Conservation (phyloP, 768 basidiomycete species). For the Lentinus brumalis region DNA sequence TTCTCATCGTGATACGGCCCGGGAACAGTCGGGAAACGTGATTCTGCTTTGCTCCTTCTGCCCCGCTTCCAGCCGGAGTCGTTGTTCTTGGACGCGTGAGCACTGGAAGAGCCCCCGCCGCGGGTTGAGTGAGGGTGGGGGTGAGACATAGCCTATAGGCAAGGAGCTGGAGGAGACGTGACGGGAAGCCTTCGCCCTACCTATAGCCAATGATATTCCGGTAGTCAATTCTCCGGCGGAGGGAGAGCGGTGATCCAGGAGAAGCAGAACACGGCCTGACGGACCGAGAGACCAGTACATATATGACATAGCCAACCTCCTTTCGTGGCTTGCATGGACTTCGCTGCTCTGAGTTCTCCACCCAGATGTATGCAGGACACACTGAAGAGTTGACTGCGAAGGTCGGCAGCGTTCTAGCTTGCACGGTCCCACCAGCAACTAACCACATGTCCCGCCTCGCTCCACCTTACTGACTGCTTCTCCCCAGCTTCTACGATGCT, state of each 20-base stretch:
- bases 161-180: not conserved
- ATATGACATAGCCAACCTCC: too few relatives aligned
- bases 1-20: constrained; percentile 40
- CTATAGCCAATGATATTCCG: constrained; percentile 14
- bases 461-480: too few relatives aligned
- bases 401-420: too few relatives aligned
- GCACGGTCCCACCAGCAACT: too few relatives aligned
- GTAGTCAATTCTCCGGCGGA: constrained; percentile 19
- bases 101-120: constrained; percentile 17
- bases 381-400: too few relatives aligned
- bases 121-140: constrained; percentile 7
- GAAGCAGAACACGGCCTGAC: constrained; percentile 2
- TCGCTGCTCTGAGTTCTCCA: too few relatives aligned
- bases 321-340: too few relatives aligned
- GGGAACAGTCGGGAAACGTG: constrained; percentile 18
- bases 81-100: constrained; percentile 20
- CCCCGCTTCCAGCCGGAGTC: constrained; percentile 12
- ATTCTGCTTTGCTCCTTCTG: constrained; percentile 1
- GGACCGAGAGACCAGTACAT: too few relatives aligned
- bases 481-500: too few relatives aligned
- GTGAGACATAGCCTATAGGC: not conserved
- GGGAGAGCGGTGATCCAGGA: constrained; percentile 11
- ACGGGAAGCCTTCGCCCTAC: not conserved
- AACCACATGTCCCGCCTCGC: too few relatives aligned
- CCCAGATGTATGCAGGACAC: too few relatives aligned